Conservation (phyloP, 1,139 yeast genomes). For the Hansenula sp. region DNA sequence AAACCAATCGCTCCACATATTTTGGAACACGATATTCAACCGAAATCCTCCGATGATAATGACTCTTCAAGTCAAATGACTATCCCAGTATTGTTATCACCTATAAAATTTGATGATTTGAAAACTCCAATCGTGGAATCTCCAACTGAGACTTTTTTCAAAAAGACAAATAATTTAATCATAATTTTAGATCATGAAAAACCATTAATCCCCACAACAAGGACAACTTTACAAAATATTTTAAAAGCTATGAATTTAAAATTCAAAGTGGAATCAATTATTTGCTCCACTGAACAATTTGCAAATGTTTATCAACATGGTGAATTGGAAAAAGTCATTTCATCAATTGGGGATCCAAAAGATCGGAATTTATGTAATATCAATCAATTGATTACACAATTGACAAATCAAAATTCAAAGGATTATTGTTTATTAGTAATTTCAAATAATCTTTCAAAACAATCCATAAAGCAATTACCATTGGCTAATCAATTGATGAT, state of each 20-base stretch:
- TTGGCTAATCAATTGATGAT: conserved; percentile 12
- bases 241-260: conserved; percentile 25
- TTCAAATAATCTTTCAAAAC: conserved; percentile 5
- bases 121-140: conserved; percentile 18
- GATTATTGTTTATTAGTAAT: conserved; percentile 6
- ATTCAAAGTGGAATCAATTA: conserved; percentile 8
- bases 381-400: background rate
- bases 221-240: conserved; percentile 28
- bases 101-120: conserved; percentile 23
- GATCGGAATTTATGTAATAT: background rate
- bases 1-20: background rate
- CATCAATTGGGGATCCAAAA: conserved; percentile 6
- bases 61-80: conserved; percentile 17
- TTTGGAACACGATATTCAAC: background rate
- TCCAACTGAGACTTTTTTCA: conserved; percentile 6
- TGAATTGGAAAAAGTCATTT: conserved; percentile 2
- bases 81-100: conserved; percentile 22
- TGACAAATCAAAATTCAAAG: background rate
- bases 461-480: conserved; percentile 6
- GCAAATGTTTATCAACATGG: conserved; percentile 4
- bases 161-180: conserved; percentile 16
- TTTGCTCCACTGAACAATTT: conserved; percentile 5
- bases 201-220: conserved; percentile 15
- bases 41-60: background rate
- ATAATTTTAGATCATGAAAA: conserved; percentile 27